Conservation (phyloP, 768 basidiomycete species). For the Leccinum boreale region DNA sequence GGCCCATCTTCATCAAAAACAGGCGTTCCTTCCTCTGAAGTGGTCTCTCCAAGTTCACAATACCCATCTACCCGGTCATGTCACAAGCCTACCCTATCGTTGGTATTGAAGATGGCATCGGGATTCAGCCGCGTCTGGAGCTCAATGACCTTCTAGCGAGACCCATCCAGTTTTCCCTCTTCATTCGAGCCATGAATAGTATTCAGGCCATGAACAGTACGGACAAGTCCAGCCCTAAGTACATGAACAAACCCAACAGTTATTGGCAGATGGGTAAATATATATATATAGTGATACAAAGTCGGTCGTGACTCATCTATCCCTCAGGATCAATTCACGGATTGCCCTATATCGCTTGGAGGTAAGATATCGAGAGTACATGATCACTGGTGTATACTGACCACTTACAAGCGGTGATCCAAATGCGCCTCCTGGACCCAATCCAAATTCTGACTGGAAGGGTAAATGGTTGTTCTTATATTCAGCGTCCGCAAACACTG, state of each 20-base stretch:
- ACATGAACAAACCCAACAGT: conserved; percentile 16
- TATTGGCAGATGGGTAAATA: conserved; percentile 19
- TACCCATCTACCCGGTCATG: conserved; percentile 3
- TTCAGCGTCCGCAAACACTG: background rate
- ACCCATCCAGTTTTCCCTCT: conserved; percentile 16
- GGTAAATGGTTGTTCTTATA: background rate
- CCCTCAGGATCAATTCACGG: conserved; percentile 15
- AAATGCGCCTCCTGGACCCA: conserved; percentile 1
- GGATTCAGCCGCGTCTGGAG: conserved; percentile 17
- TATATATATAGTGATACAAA: background rate
- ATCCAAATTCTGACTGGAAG: background rate
- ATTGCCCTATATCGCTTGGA: conserved; percentile 13
- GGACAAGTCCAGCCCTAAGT: background rate
- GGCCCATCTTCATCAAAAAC: background rate
- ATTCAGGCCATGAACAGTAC: conserved; percentile 5
- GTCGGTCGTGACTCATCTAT: background rate
- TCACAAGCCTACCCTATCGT: conserved; percentile 8
- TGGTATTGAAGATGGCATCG: conserved; percentile 2
- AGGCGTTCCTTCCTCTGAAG: background rate
- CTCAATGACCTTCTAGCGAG: conserved; percentile 14
- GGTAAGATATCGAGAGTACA: background rate
- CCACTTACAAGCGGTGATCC: conserved; percentile 15
- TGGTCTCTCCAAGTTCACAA: background rate
- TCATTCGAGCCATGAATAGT: conserved; percentile 11
- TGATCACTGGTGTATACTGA: background rate